Base-by-base conservation (phyloP, 2,329 filamentous ascomycete species). In the Pyricularia sp. region DNA sequence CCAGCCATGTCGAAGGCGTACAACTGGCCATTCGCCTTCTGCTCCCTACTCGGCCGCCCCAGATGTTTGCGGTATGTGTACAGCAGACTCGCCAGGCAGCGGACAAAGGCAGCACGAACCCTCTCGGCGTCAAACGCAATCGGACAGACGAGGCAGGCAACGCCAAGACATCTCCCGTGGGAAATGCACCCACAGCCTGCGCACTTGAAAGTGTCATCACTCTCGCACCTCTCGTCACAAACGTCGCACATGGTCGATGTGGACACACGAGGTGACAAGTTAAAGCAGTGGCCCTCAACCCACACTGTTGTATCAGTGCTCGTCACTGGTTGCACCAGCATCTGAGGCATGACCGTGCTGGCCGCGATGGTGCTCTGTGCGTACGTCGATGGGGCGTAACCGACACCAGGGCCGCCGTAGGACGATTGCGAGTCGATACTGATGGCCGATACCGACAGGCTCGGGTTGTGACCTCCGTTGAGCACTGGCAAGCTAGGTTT, bases 301-400 rank as follows among this genome's bases (percentile, higher is more conserved):
- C 92, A 95, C 65, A 92, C 88, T 0, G 86, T 92, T 1, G 88
- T 92, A 65, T 93, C 90, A 0, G 91, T 93, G 75, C 94, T 92
- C 65, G 84, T 83, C 9, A 94, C 92, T 0, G 90, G 90, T 74
- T 94, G 91, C 71, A 93, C 86, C 70, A 92, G 85, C 85, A 93
- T 90, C 73, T 89, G 91, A 50, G 92, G 92, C 92, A 95, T 94
- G 73, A 95, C 89, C 1, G 92, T 95, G 7, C 91, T 94, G 9
- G 92, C 92, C 1, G 92, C 92, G 64, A 95, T 81, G 0, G 92
- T 95, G n/a, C 92, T 94, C 74, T 92, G 90, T 0, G 92, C 92
- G 75, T 95, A 95, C 2, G 92, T 89, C 2, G 92, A 94, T 3
- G 92, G 92, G 5, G 92, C 91, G 77, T 95, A 95, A 10, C 89